Conservation (phyloP, 345 rosid genomes). For the Microthlaspi erraticum region DNA sequence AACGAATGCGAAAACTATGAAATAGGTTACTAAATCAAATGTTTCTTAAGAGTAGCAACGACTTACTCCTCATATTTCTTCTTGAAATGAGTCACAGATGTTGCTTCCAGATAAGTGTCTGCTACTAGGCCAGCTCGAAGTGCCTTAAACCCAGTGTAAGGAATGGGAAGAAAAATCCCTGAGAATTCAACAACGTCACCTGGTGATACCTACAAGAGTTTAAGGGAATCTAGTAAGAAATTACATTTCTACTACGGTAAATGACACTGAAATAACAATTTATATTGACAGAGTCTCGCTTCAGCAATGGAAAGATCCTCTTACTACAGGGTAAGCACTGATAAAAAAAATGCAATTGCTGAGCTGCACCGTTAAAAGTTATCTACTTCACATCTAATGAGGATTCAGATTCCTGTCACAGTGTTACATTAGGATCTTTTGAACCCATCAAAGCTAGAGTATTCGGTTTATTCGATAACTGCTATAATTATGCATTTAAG, state of each 20-base stretch:
- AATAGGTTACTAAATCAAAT: conserved; percentile 11
- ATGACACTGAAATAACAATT: conserved; percentile 2
- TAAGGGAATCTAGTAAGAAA: neutral
- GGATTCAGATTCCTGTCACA: neutral
- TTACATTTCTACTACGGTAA: neutral
- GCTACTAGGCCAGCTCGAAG: conserved; percentile 99
- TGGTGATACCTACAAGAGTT: conserved; percentile 73
- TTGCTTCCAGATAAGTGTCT: conserved; percentile 90
- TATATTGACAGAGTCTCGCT: neutral
- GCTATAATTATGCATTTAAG: conserved; percentile 3
- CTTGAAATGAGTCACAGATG: conserved; percentile 91
- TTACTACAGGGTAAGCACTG: conserved; percentile 3
- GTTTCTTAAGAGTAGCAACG: conserved; percentile 6
- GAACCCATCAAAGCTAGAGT: neutral
- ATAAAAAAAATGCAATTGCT: neutral
- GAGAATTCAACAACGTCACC: conserved; percentile 98
- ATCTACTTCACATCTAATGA: conserved; percentile 9
- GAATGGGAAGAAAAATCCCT: conserved; percentile 97
- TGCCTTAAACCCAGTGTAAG: conserved; percentile 93
- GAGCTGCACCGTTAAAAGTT: neutral
- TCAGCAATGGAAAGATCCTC: neutral
- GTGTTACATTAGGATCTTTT: neutral
- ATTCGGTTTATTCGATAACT: neutral
- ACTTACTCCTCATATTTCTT: conserved; percentile 97
- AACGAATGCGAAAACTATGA: conserved; percentile 20